Evolutionary conservation across 1,139 yeast species (phyloP).

Genomic region (Suhomyces bolitotheri): DNA sequence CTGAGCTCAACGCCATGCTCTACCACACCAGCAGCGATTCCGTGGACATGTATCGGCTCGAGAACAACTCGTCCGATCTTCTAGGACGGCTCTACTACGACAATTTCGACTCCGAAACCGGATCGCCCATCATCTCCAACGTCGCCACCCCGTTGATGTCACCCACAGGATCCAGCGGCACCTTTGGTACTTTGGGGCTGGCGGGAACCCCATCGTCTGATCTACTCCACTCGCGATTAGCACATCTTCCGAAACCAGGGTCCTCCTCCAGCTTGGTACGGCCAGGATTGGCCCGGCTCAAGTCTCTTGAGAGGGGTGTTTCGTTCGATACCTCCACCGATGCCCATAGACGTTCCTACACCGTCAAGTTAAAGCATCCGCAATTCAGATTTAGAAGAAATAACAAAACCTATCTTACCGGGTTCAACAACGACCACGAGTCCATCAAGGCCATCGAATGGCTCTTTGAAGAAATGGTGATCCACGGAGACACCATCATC

Average conservation of each 20-base stretch:
- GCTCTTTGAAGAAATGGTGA: slow-evolving; percentile 63
- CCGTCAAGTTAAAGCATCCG: slow-evolving; percentile 56
- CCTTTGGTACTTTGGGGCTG: slow-evolving; percentile 7
- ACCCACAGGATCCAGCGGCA: slow-evolving; percentile 20
- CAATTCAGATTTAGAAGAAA: slow-evolving; percentile 55
- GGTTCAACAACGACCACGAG: slow-evolving; percentile 58
- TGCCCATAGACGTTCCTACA: slow-evolving; percentile 46
- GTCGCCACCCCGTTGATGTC: slow-evolving; percentile 18
- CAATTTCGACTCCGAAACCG: slow-evolving; percentile 40
- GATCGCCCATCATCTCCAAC: slow-evolving; percentile 24
- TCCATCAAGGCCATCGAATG: slow-evolving; percentile 63
- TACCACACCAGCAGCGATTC: slow-evolving; percentile 45
- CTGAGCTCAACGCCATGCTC: slow-evolving; percentile 41
- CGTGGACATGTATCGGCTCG: slow-evolving; percentile 40
- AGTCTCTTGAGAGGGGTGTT: slow-evolving; percentile 36
- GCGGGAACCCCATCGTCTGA: slow-evolving; percentile 10
- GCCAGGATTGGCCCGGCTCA: slow-evolving; percentile 5
- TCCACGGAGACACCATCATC: slow-evolving; percentile 65
- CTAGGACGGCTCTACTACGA: slow-evolving; percentile 48
- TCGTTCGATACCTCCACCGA: slow-evolving; percentile 53
- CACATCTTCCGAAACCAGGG: slow-evolving; percentile 2
- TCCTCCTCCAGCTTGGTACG: slow-evolving; percentile 4
- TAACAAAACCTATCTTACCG: slow-evolving; percentile 63
- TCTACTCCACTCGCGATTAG: slow-evolving; percentile 13
- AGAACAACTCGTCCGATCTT: slow-evolving; percentile 43